Evolutionary conservation across 2,329 filamentous ascomycete species (phyloP).

Genomic region (Aureobasidium sp.): DNA sequence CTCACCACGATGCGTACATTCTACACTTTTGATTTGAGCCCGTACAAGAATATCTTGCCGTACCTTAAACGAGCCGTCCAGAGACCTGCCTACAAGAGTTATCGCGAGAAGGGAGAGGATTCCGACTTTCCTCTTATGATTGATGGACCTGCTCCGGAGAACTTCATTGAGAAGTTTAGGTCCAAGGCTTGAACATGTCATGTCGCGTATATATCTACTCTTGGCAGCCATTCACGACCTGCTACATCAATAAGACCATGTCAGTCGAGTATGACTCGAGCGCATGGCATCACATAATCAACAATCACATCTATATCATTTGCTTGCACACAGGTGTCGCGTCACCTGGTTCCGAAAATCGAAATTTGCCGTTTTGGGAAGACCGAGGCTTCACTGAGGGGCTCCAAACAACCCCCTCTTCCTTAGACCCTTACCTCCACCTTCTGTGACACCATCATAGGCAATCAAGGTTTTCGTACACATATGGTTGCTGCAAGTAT

Average conservation of each 20-base stretch:
- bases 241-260: not conserved
- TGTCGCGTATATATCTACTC: not conserved
- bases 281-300: not conserved
- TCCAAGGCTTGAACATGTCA: not conserved
- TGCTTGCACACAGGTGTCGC: not conserved
- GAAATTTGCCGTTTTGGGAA: not conserved
- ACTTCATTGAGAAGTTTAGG: conserved; percentile 22
- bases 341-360: not conserved
- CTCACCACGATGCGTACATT: conserved; percentile 55
- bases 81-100: conserved; percentile 23
- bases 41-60: conserved; percentile 22
- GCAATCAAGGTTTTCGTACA: not conserved
- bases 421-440: not conserved
- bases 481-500: not conserved
- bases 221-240: not conserved
- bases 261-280: not conserved
- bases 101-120: conserved; percentile 27
- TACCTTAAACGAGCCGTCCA: conserved; percentile 23
- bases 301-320: not conserved
- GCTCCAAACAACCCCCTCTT: not conserved
- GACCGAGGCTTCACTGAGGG: not conserved
- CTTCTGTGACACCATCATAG: not conserved
- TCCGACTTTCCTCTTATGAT: conserved; percentile 23
- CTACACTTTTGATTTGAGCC: conserved; percentile 24
- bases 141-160: conserved; percentile 20